A percentile compares a stretch with the other conserved stretches of the same genome.
Conservation (phyloP, 768 basidiomycete species). For the Boletus rex-veris region DNA sequence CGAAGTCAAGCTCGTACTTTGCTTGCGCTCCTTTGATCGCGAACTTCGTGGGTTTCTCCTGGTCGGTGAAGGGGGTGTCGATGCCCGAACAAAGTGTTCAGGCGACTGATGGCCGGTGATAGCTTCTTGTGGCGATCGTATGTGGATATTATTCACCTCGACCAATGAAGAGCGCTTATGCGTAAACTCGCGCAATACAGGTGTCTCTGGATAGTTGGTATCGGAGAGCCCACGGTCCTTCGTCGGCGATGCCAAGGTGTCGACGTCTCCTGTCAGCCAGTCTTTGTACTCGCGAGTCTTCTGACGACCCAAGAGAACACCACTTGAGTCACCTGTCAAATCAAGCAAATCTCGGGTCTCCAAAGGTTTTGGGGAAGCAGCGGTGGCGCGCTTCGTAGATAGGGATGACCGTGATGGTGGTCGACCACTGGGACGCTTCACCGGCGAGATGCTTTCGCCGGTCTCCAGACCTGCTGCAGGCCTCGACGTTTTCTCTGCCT, state of each 20-base stretch:
- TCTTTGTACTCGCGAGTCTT: slow-evolving; percentile 44
- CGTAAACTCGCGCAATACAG: slow-evolving; percentile 64
- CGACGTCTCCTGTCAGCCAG: slow-evolving; percentile 74
- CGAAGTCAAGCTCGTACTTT: slow-evolving; percentile 4
- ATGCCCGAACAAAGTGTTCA: background rate
- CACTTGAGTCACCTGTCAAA: slow-evolving; percentile 10
- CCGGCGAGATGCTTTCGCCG: slow-evolving; percentile 9
- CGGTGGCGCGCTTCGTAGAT: slow-evolving; percentile 48
- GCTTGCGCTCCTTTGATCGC: slow-evolving; percentile 37
- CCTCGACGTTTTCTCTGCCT: slow-evolving; percentile 20
- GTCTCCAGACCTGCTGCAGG: slow-evolving; percentile 13
- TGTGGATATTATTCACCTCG: slow-evolving; percentile 39
- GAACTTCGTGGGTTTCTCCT: slow-evolving; percentile 22
- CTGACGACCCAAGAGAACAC: slow-evolving; percentile 10
- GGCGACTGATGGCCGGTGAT: slow-evolving; percentile 23
- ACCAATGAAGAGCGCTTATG: slow-evolving; percentile 71
- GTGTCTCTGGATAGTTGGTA: slow-evolving; percentile 31
- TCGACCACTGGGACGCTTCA: slow-evolving; percentile 19
- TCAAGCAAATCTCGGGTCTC: slow-evolving; percentile 18
- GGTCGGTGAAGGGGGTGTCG: slow-evolving; percentile 20
- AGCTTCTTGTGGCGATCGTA: slow-evolving; percentile 34
- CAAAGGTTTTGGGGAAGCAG: slow-evolving; percentile 42
- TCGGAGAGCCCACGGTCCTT: slow-evolving; percentile 17
- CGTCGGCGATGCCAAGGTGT: slow-evolving; percentile 27
- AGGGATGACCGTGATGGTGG: slow-evolving; percentile 41